Conservation (phyloP, 2,329 filamentous ascomycete genomes). For the Trichoderma sp. region DNA sequence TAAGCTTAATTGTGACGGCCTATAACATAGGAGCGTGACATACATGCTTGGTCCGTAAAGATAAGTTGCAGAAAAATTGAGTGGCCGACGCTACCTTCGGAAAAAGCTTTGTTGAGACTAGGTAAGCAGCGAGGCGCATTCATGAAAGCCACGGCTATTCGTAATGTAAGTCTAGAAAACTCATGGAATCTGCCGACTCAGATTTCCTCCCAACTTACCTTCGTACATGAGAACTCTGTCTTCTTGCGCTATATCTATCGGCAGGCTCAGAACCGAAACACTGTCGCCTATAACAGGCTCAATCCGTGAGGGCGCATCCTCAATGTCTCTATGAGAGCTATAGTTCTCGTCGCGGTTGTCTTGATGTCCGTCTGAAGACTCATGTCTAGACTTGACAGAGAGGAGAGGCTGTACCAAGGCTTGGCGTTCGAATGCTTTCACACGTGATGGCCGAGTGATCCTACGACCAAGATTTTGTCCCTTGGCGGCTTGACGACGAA, state of each 20-base stretch:
- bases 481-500: background rate
- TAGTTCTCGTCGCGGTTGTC: background rate
- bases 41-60: conserved; percentile 1
- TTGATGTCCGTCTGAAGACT: background rate
- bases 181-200: background rate
- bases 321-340: background rate
- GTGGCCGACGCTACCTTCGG: background rate
- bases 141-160: background rate
- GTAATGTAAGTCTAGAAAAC: background rate
- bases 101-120: background rate
- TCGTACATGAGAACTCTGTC: background rate
- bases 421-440: background rate
- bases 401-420: background rate
- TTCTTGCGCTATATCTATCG: background rate
- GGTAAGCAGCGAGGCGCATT: background rate
- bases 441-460: conserved; percentile 1
- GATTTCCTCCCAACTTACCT: background rate
- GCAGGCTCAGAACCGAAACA: background rate
- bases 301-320: background rate
- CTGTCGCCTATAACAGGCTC: background rate
- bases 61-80: background rate
- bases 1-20: background rate
- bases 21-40: background rate
- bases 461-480: background rate
- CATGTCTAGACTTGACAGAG: background rate